phyloP scores from a whole-genome alignment of 225 moss, liverwort and hornwort genomes.

The Marchantia polymorpha region DNA sequence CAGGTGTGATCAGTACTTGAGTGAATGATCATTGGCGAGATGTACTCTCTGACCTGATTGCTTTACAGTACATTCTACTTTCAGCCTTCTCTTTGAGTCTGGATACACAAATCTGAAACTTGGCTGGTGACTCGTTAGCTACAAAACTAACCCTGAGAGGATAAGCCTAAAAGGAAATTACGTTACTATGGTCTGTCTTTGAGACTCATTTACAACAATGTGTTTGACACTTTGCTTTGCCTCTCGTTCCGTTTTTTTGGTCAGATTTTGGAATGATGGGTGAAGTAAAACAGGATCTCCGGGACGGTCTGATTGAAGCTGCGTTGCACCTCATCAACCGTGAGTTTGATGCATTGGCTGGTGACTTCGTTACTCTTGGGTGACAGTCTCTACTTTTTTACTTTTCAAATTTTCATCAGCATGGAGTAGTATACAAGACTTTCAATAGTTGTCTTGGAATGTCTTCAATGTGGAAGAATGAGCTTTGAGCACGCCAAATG shows the following conservation, averaged over 20 bases:
- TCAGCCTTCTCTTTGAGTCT: too few species aligned
- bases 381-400: slow-evolving; percentile 33
- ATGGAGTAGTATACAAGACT: background rate
- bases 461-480: background rate
- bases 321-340: slow-evolving; percentile 93
- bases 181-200: too few species aligned
- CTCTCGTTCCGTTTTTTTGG: background rate
- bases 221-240: background rate
- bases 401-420: background rate
- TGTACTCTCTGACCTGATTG: too few species aligned
- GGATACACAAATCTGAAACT: too few species aligned
- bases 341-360: slow-evolving; percentile 83
- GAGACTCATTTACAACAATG: background rate
- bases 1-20: too few species aligned
- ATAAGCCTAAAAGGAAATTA: too few species aligned
- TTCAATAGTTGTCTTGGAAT: background rate
- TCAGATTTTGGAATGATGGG: slow-evolving; percentile 99
- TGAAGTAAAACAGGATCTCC: slow-evolving; percentile 77
- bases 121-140: too few species aligned
- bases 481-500: background rate
- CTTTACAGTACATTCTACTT: too few species aligned
- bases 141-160: too few species aligned
- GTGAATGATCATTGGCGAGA: too few species aligned
- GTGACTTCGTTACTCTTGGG: slow-evolving; percentile 97
- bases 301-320: slow-evolving; percentile 87